Percentiles rank a stretch among this genome's conserved stretches.
Evolutionary conservation across 352 stramenopile species (phyloP).

Genomic region (Phytophthora citrophthora): DNA sequence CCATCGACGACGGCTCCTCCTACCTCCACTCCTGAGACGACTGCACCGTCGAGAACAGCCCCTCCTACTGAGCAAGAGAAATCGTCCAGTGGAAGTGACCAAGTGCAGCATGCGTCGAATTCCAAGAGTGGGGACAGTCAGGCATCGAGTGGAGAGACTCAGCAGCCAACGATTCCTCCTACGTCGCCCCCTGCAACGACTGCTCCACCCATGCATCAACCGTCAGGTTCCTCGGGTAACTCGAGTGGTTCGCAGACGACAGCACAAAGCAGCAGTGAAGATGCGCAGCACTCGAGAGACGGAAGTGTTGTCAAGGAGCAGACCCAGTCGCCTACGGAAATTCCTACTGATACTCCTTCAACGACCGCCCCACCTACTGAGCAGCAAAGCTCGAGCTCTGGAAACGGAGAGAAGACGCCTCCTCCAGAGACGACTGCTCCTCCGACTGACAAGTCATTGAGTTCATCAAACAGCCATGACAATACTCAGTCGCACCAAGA

Average conservation of each 20-base stretch:
- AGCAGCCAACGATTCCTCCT: background rate
- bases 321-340: slow-evolving; percentile 1
- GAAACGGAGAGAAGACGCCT: background rate
- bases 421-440: slow-evolving; percentile 1
- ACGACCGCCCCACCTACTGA: slow-evolving; percentile 7
- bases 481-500: background rate
- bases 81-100: background rate
- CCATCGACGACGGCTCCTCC: background rate
- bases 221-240: slow-evolving; percentile 1
- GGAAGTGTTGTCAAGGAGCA: background rate
- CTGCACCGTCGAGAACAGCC: background rate
- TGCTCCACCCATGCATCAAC: background rate
- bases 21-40: background rate
- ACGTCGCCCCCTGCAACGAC: slow-evolving; percentile 4
- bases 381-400: background rate
- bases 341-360: background rate
- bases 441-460: background rate
- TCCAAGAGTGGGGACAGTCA: background rate
- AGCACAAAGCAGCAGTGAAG: slow-evolving; percentile 1
- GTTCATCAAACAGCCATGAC: background rate
- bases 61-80: background rate
- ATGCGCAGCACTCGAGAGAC: slow-evolving; percentile 4
- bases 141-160: background rate
- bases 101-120: background rate
- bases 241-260: background rate